A percentile compares a stretch with the other conserved stretches of the same genome.
Conservation (phyloP, 768 basidiomycete species). For the Suillus alpinus region DNA sequence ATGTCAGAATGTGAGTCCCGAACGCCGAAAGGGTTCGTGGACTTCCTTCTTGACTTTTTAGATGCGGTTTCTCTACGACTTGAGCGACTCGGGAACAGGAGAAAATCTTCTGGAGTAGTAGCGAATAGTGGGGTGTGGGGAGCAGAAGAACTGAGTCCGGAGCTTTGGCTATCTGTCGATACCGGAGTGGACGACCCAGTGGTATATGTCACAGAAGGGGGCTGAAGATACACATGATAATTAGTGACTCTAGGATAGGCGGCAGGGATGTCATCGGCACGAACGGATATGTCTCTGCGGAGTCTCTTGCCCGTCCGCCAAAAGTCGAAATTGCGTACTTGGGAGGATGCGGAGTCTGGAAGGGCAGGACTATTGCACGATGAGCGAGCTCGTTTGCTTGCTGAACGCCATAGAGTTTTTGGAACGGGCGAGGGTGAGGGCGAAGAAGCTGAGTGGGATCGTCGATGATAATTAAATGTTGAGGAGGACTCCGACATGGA, state of each 20-base stretch:
- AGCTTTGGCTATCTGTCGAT: conserved; percentile 27
- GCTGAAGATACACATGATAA: conserved; percentile 12
- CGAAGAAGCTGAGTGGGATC: conserved; percentile 52
- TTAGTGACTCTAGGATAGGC: conserved; percentile 8
- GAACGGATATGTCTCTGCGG: conserved; percentile 47
- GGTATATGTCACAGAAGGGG: conserved; percentile 7
- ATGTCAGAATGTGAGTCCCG: conserved; percentile 21
- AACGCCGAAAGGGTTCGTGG: conserved; percentile 17
- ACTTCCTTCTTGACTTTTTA: conserved; percentile 17
- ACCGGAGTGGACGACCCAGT: conserved; percentile 30
- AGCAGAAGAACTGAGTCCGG: conserved; percentile 23
- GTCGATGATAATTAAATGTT: conserved; percentile 39
- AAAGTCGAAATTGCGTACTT: conserved; percentile 51
- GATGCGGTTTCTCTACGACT: conserved; percentile 7
- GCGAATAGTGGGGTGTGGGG: conserved; percentile 40
- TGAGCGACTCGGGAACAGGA: conserved; percentile 35
- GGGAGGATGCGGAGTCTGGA: conserved; percentile 33
- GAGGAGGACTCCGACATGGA: conserved; percentile 34
- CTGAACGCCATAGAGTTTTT: conserved; percentile 37
- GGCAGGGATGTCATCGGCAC: conserved; percentile 16
- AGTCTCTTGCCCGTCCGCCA: conserved; percentile 56
- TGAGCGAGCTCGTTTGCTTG: conserved; percentile 51
- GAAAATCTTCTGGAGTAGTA: conserved; percentile 49
- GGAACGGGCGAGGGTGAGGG: conserved; percentile 34
- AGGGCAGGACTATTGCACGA: conserved; percentile 33